A percentile compares a stretch with the other conserved stretches of the same genome.
phyloP scores from a whole-genome alignment of 2,329 filamentous ascomycete genomes.

The Ophiostoma quercus region DNA sequence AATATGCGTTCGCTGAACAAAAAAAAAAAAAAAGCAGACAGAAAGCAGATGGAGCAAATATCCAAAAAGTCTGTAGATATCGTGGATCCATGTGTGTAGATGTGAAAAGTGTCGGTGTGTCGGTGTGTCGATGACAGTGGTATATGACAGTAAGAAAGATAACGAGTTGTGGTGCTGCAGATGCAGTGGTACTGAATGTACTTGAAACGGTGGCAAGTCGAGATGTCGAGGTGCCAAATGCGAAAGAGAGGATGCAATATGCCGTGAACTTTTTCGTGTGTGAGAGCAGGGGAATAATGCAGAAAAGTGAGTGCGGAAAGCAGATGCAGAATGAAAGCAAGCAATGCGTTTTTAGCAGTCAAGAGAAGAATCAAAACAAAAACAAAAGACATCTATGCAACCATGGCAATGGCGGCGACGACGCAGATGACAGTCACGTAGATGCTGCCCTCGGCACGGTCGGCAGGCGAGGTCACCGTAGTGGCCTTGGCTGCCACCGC shows the following conservation, averaged over 20 bases:
- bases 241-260: background rate
- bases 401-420: conserved; percentile 29
- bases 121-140: background rate
- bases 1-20: background rate
- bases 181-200: background rate
- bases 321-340: background rate
- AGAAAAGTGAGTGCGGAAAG: background rate
- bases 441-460: conserved; percentile 28
- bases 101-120: background rate
- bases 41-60: background rate
- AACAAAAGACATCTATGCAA: conserved; percentile 23
- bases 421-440: conserved; percentile 29
- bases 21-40: background rate
- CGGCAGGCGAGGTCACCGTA: conserved; percentile 29
- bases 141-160: background rate
- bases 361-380: background rate
- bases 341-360: background rate
- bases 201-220: background rate
- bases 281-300: background rate
- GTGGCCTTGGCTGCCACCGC: conserved; percentile 27
- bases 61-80: conserved; percentile 5
- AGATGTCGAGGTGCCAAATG: background rate
- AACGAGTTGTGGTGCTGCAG: background rate
- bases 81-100: background rate
- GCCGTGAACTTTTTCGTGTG: background rate